phyloP scores from a whole-genome alignment of 2,329 filamentous ascomycete species.

The Fusarium sp. region DNA sequence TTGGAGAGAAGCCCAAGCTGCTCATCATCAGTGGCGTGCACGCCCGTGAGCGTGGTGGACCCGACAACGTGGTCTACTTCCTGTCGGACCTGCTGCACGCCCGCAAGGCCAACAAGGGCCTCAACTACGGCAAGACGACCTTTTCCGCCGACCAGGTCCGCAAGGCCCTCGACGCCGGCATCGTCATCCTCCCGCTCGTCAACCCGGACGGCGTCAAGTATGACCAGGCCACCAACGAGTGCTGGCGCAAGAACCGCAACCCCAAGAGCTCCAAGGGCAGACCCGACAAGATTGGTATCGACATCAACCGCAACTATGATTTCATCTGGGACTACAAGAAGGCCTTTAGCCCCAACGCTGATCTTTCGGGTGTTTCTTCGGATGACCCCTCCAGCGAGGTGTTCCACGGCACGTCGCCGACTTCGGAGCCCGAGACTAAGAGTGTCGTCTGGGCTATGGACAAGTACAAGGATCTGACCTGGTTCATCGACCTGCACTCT shows the following conservation, averaged over 20 bases:
- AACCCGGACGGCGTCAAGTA: constrained; percentile 67
- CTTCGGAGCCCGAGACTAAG: constrained; percentile 68
- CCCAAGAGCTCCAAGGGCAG: constrained; percentile 49
- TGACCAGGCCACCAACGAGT: constrained; percentile 61
- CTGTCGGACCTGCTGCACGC: constrained; percentile 68
- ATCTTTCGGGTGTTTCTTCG: constrained; percentile 51
- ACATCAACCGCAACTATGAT: constrained; percentile 69
- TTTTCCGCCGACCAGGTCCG: constrained; percentile 66
- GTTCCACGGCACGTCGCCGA: constrained; percentile 63
- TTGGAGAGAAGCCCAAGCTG: constrained; percentile 61
- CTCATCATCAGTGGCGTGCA: constrained; percentile 67
- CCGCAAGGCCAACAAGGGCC: constrained; percentile 59
- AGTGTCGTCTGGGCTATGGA: constrained; percentile 66
- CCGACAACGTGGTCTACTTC: constrained; percentile 69
- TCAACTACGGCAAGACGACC: constrained; percentile 63
- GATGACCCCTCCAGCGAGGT: constrained; percentile 57
- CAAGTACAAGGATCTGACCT: constrained; percentile 61
- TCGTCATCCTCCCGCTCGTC: constrained; percentile 64
- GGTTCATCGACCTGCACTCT: constrained; percentile 71
- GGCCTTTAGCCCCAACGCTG: constrained; percentile 55
- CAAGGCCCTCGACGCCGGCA: constrained; percentile 62
- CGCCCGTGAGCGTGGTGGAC: constrained; percentile 67
- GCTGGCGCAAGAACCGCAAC: constrained; percentile 70
- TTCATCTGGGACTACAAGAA: constrained; percentile 66
- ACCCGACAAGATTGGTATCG: constrained; percentile 56